Evolutionary conservation across 768 basidiomycete genomes (phyloP).

Genomic region (Coprinopsis cinerea): DNA sequence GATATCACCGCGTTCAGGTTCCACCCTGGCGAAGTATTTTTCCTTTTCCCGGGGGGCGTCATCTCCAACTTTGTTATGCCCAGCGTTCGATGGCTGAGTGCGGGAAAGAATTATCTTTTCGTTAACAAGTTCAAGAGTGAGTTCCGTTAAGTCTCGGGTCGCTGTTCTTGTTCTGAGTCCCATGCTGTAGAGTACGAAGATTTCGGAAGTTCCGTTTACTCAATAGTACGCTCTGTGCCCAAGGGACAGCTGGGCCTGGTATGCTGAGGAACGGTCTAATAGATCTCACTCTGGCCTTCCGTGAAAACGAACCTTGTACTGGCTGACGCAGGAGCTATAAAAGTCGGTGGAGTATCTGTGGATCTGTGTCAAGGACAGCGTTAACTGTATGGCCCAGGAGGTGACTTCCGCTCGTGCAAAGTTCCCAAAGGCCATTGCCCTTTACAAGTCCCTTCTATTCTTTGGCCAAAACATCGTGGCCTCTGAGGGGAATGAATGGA

Average conservation of each 20-base stretch:
- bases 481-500: constrained; percentile 62
- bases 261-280: background rate
- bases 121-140: constrained; percentile 26
- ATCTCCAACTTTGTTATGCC: constrained; percentile 6
- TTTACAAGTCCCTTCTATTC: constrained; percentile 39
- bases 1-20: background rate
- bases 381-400: constrained; percentile 35
- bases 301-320: constrained; percentile 20
- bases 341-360: constrained; percentile 24
- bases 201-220: constrained; percentile 31
- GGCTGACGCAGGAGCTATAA: constrained; percentile 36
- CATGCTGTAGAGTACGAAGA: constrained; percentile 11
- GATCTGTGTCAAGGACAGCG: too few species aligned
- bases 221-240: constrained; percentile 20
- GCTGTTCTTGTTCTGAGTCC: background rate
- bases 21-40: background rate
- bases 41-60: background rate
- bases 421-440: constrained; percentile 51
- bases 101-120: constrained; percentile 26
- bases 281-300: constrained; percentile 24
- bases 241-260: background rate
- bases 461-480: constrained; percentile 62
- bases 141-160: background rate
- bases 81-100: background rate
- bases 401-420: constrained; percentile 40